Evolutionary conservation across 495 filamentous ascomycete genomes (phyloP).

Genomic region (Zalerion maritima): DNA sequence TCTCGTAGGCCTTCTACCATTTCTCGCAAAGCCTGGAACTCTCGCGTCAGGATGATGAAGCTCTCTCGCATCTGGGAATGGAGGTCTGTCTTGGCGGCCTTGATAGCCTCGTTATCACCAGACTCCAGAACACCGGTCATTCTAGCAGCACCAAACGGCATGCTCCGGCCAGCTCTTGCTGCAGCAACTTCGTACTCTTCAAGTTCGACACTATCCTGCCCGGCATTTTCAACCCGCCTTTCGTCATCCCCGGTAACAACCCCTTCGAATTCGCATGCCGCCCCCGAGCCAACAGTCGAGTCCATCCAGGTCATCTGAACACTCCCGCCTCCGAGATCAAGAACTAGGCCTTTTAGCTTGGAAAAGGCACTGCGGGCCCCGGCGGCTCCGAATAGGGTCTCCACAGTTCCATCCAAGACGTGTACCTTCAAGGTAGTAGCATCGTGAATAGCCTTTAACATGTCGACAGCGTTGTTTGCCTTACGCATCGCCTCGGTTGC

Average conservation of each 20-base stretch:
- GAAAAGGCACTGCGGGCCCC: slow-evolving; percentile 66
- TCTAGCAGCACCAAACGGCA: slow-evolving; percentile 82
- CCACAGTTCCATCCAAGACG: slow-evolving; percentile 62
- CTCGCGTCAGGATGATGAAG: slow-evolving; percentile 43
- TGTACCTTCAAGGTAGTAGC: slow-evolving; percentile 46
- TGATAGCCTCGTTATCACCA: slow-evolving; percentile 25
- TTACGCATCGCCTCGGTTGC: slow-evolving; percentile 82
- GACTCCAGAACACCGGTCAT: slow-evolving; percentile 46
- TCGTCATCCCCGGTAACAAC: too few species aligned
- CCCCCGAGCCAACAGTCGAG: too few species aligned
- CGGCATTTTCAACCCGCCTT: slow-evolving; percentile 34
- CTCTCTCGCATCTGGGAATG: slow-evolving; percentile 43
- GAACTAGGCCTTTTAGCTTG: slow-evolving; percentile 49
- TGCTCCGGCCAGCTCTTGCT: slow-evolving; percentile 31
- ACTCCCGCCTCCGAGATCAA: slow-evolving; percentile 84
- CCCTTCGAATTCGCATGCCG: too few species aligned
- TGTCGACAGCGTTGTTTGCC: slow-evolving; percentile 55
- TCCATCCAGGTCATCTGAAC: slow-evolving; percentile 81
- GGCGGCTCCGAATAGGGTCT: slow-evolving; percentile 62
- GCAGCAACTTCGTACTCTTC: slow-evolving; percentile 28
- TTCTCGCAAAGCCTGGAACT: slow-evolving; percentile 32
- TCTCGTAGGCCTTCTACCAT: slow-evolving; percentile 32
- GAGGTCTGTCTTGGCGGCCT: slow-evolving; percentile 41
- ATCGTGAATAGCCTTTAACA: slow-evolving; percentile 46
- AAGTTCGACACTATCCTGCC: slow-evolving; percentile 27